Evolutionary conservation across 805 yeast species (phyloP).

Genomic region (Spathaspora girioi): DNA sequence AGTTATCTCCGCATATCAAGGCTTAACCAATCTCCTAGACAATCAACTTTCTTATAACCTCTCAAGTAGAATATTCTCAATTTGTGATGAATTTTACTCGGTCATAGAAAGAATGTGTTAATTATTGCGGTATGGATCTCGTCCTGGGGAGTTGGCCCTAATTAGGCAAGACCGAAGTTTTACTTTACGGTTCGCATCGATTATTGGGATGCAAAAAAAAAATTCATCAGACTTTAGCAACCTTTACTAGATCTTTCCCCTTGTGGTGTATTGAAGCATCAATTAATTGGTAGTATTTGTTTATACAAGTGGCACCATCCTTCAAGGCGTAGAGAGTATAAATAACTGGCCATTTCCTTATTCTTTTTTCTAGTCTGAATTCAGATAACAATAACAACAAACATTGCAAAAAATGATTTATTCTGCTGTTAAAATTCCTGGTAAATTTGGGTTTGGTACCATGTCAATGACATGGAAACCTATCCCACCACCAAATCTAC

Average conservation of each 20-base stretch:
- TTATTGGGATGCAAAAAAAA: neutral
- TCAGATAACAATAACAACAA: too few relatives aligned
- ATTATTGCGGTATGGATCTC: neutral
- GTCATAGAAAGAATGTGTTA: neutral
- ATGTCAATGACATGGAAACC: slow-evolving; percentile 79
- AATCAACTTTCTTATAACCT: neutral
- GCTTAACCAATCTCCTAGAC: too few relatives aligned
- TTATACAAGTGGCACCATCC: too few relatives aligned
- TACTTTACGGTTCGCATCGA: neutral
- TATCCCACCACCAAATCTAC: slow-evolving; percentile 48
- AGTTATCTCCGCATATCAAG: too few relatives aligned
- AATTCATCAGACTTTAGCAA: neutral
- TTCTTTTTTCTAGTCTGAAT: neutral
- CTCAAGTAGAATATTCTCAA: neutral
- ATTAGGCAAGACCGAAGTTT: slow-evolving; percentile 6
- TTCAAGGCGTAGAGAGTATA: neutral
- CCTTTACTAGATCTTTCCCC: too few relatives aligned
- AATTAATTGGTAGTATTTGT: too few relatives aligned
- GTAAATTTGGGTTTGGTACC: slow-evolving; percentile 64
- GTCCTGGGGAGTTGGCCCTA: neutral
- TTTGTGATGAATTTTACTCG: neutral
- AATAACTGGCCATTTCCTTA: neutral
- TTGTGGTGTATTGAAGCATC: too few relatives aligned
- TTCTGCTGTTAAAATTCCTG: slow-evolving; percentile 13
- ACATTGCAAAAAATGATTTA: neutral